Percentiles rank a stretch among this genome's conserved stretches.
Conservation (phyloP, 306 rosid species). For the Dryas alaskensis region DNA sequence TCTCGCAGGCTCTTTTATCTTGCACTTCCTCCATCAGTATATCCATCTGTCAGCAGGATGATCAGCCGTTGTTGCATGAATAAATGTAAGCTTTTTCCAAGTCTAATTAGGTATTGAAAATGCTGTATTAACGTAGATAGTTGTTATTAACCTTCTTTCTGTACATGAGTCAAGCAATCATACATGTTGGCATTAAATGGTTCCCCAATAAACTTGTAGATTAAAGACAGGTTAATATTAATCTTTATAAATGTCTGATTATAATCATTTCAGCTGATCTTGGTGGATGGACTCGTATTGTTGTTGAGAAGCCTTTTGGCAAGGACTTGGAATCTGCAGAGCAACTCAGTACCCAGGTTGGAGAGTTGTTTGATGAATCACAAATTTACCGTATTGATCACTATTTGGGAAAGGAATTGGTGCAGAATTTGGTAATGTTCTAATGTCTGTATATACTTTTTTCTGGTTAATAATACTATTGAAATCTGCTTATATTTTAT, state of each 20-base stretch:
- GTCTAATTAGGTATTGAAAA: neutral
- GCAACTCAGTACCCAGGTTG: slow-evolving; percentile 78
- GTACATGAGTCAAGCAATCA: neutral
- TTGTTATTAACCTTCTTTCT: neutral
- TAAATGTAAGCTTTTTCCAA: slow-evolving; percentile 57
- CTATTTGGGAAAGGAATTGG: slow-evolving; percentile 94
- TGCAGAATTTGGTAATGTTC: slow-evolving; percentile 84
- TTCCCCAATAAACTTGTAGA: slow-evolving; percentile 9
- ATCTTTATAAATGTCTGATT: slow-evolving; percentile 29
- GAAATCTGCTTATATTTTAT: slow-evolving; percentile 37
- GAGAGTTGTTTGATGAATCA: slow-evolving; percentile 77
- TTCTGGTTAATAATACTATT: slow-evolving; percentile 14
- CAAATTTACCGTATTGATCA: slow-evolving; percentile 98
- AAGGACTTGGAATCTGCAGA: slow-evolving; percentile 90
- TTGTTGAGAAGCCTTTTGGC: slow-evolving; percentile 99
- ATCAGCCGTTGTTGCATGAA: slow-evolving; percentile 74
- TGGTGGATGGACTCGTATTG: slow-evolving; percentile 98
- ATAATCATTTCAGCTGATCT: slow-evolving; percentile 60
- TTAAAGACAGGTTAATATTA: slow-evolving; percentile 12
- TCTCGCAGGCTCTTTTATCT: slow-evolving; percentile 91
- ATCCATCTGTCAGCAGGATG: slow-evolving; percentile 95
- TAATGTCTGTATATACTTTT: slow-evolving; percentile 6
- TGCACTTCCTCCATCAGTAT: slow-evolving; percentile 98
- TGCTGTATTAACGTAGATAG: neutral
- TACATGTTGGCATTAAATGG: neutral